phyloP scores from a whole-genome alignment of 1,284 basidiomycete genomes.

The Singerocomus rubriflavus region DNA sequence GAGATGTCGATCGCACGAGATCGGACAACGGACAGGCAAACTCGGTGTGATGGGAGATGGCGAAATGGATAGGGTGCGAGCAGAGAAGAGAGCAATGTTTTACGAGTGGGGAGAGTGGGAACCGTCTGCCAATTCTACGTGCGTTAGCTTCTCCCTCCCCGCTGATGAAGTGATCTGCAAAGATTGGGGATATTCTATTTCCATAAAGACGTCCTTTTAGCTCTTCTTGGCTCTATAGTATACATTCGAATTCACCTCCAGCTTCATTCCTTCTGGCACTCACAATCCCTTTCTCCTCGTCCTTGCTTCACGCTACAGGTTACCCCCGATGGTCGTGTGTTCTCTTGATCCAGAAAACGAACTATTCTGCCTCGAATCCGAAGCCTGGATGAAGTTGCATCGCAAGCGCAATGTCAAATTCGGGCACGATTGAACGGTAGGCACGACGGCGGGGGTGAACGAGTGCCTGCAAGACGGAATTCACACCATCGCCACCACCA shows the following conservation, averaged over 20 bases:
- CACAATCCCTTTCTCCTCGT: too few species aligned
- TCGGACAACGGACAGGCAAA: constrained; percentile 38
- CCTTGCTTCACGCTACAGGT: too few species aligned
- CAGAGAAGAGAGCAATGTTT: constrained; percentile 92
- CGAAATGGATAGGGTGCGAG: constrained; percentile 89
- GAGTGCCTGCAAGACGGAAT: constrained; percentile 9
- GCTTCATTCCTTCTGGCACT: too few species aligned
- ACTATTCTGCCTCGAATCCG: constrained; percentile 71
- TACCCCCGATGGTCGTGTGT: too few species aligned
- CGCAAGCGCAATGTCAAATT: constrained; percentile 66
- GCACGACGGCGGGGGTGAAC: constrained; percentile 29
- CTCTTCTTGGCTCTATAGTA: too few species aligned
- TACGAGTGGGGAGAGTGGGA: constrained; percentile 82
- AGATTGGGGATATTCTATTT: constrained; percentile 51
- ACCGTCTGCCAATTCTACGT: constrained; percentile 38
- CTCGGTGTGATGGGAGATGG: constrained; percentile 40
- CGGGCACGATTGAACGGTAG: constrained; percentile 39
- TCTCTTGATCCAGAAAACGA: constrained; percentile 45
- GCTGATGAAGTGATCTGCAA: constrained; percentile 62
- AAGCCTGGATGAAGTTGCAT: constrained; percentile 71
- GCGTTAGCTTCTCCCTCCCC: constrained; percentile 2
- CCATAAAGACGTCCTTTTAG: too few species aligned
- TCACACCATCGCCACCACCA: neutral
- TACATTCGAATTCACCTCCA: too few species aligned
- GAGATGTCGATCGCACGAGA: constrained; percentile 53